phyloP scores from a whole-genome alignment of 2,329 filamentous ascomycete genomes.

The Claviceps lovelessii region DNA sequence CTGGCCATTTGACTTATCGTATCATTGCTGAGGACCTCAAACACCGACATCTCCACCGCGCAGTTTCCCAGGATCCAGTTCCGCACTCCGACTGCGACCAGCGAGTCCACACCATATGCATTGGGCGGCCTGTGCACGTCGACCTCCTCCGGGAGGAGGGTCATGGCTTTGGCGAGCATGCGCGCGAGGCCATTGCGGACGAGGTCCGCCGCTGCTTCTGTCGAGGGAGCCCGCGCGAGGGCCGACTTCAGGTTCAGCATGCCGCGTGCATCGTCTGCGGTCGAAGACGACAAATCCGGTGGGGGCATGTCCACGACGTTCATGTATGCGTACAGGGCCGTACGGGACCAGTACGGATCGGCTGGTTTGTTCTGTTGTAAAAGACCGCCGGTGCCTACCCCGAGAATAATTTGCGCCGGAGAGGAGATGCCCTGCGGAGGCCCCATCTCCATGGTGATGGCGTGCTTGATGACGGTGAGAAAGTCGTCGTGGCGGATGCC shows the following conservation, averaged over 20 bases:
- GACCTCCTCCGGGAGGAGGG: constrained; percentile 30
- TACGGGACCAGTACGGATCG: constrained; percentile 40
- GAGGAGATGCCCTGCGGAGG: constrained; percentile 9
- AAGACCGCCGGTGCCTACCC: constrained; percentile 40
- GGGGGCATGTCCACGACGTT: constrained; percentile 32
- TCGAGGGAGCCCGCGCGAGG: constrained; percentile 17
- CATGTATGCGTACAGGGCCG: constrained; percentile 33
- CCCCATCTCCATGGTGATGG: constrained; percentile 25
- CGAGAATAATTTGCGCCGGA: constrained; percentile 35
- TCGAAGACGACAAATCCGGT: constrained; percentile 12
- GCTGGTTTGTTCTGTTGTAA: constrained; percentile 35
- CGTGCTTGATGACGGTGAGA: constrained; percentile 30
- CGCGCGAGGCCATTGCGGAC: constrained; percentile 22
- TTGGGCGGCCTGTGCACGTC: constrained; percentile 25
- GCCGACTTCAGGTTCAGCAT: constrained; percentile 17
- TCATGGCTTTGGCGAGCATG: constrained; percentile 31
- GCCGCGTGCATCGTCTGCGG: constrained; percentile 3
- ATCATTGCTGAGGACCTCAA: constrained; percentile 31
- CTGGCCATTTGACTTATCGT: constrained; percentile 25
- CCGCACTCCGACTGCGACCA: constrained; percentile 37
- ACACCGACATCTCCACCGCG: constrained; percentile 29
- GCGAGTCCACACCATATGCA: constrained; percentile 37
- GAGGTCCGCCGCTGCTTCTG: constrained; percentile 18
- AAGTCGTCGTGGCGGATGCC: constrained; percentile 37
- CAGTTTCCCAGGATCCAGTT: constrained; percentile 35